Evolutionary conservation across 257 asterid species (phyloP).

Genomic region (Penstemon davidsonii): DNA sequence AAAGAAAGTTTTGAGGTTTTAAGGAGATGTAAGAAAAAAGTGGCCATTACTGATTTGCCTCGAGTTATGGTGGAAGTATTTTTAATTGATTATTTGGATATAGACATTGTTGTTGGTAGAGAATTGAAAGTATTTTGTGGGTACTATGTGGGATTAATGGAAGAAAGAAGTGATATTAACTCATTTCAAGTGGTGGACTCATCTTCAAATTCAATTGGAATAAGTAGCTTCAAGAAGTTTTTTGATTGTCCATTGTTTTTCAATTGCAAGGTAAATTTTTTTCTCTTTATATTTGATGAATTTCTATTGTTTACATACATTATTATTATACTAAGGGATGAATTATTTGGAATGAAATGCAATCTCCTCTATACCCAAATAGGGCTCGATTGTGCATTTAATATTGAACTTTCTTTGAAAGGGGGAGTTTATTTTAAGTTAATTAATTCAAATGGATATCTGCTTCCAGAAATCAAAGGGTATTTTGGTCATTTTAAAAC

Average conservation of each 20-base stretch:
- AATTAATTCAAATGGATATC: too few relatives aligned
- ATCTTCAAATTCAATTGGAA: constrained; percentile 47
- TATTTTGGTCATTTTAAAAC: too few relatives aligned
- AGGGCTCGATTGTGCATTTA: too few relatives aligned
- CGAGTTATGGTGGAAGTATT: constrained; percentile 83
- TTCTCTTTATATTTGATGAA: too few relatives aligned
- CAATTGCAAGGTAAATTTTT: constrained; percentile 65
- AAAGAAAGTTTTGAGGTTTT: constrained; percentile 46
- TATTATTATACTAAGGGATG: too few relatives aligned
- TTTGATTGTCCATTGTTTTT: constrained; percentile 68
- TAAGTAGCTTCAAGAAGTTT: constrained; percentile 51
- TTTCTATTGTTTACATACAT: too few relatives aligned
- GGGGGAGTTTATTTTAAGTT: too few relatives aligned
- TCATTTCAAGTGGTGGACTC: constrained; percentile 49
- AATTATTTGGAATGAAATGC: too few relatives aligned
- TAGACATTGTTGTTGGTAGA: constrained; percentile 63
- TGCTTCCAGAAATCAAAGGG: too few relatives aligned
- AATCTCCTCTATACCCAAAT: too few relatives aligned
- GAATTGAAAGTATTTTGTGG: constrained; percentile 66
- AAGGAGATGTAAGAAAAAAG: constrained; percentile 45
- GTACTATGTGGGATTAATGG: constrained; percentile 14
- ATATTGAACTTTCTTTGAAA: too few relatives aligned
- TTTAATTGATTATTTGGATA: constrained; percentile 63
- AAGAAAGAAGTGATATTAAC: not conserved
- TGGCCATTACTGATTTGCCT: constrained; percentile 62